Conservation (phyloP, 1,284 basidiomycete species). For the Blastosporella zonata region DNA sequence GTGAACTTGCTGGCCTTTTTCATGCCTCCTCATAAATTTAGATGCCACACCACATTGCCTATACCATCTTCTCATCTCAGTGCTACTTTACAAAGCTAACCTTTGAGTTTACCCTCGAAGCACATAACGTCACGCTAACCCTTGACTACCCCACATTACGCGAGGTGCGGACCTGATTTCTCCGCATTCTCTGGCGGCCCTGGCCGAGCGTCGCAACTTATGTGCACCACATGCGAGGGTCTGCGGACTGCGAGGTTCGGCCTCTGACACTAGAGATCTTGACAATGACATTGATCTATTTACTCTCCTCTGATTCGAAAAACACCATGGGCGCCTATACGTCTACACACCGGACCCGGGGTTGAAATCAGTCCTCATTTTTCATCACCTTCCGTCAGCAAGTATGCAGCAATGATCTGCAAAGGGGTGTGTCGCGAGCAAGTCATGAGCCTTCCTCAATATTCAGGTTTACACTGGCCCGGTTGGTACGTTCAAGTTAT, state of each 20-base stretch:
- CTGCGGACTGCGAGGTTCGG: not conserved
- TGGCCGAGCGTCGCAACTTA: conserved; percentile 2
- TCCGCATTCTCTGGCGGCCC: conserved; percentile 10
- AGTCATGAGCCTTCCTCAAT: too few relatives aligned
- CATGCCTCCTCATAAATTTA: conserved; percentile 9
- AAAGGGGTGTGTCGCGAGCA: too few relatives aligned
- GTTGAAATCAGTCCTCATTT: too few relatives aligned
- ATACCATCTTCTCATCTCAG: not conserved
- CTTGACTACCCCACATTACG: not conserved
- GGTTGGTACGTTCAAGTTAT: too few relatives aligned
- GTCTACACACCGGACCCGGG: too few relatives aligned
- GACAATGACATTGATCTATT: not conserved
- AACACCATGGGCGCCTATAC: not conserved
- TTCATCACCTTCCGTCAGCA: too few relatives aligned
- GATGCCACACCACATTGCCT: conserved; percentile 1
- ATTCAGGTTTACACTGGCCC: too few relatives aligned
- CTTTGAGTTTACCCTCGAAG: not conserved
- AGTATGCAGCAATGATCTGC: too few relatives aligned
- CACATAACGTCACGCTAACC: not conserved
- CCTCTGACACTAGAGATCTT: not conserved
- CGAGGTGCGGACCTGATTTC: conserved; percentile 7
- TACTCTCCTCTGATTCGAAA: not conserved
- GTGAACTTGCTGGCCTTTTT: conserved; percentile 13
- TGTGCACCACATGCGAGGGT: conserved; percentile 1
- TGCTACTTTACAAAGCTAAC: not conserved